Base-by-base conservation (phyloP, 164 flowering plant species). In the Cinnamomum micranthum region DNA sequence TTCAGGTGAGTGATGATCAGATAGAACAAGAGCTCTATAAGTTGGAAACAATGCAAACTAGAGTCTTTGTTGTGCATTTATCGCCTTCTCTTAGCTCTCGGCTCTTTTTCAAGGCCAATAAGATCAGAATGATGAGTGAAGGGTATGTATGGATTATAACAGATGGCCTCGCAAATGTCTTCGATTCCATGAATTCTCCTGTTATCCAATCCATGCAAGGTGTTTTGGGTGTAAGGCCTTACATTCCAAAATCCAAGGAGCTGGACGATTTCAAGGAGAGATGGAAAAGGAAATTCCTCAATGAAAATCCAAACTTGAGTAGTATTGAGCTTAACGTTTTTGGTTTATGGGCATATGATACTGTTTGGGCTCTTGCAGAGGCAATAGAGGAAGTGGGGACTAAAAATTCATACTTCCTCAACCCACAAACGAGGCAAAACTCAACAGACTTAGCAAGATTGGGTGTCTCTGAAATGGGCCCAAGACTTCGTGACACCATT, bases 261-360 rank as follows among this genome's bases (percentile, higher is more conserved):
- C 52, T 76, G 2, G 73, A 79, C 0, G 47, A 68, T 66, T 76
- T 79, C 72, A 72, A 19, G 50, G 52, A 1, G 2, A 72, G 78
- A 74, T 73, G 74, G 85, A 71, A 17, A 51, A 71, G 67, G 11
- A 33, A 62, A 14, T 65, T 77, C 62, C 52, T 2, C 3, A 25
- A 65, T 5, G 73, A 71, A 50, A 31, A 78, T 13, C 74, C 71
- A 24, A 55, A 76, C 25, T 24, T 24, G 9, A 33, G 64, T 19
- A 17, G 7, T 14, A 1, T 55, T 28, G 75, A 73, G 15, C 31
- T 79, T 11, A 77, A 69, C 27, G 22, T 80, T 1, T 79, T 74
- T 65, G 87, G 87, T 3, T n/a, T 88, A 25, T 80, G 87, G 88
- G 90, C 88, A 4, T 86, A 89, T 79, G 90, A 89, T 76, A 76